Evolutionary conservation across 2,329 filamentous ascomycete genomes (phyloP).

Genomic region (Ophiostoma perfectum): DNA sequence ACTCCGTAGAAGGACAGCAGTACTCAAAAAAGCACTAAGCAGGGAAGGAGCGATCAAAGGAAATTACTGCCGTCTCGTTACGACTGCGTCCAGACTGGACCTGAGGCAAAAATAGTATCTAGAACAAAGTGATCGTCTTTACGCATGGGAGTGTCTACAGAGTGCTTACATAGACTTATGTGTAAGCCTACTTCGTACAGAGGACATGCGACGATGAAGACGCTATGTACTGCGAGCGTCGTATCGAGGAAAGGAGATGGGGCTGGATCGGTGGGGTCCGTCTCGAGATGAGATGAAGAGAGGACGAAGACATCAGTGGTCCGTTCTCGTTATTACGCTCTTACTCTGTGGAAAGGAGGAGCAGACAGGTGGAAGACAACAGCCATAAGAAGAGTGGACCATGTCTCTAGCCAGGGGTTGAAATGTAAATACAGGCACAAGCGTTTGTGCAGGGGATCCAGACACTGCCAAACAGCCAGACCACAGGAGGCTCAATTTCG

Average conservation of each 20-base stretch:
- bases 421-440: neutral
- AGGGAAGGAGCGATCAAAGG: neutral
- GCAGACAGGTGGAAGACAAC: neutral
- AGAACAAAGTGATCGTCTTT: too few relatives aligned
- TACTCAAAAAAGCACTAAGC: neutral
- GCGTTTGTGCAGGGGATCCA: neutral
- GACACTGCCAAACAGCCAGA: neutral
- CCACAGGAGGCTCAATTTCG: neutral
- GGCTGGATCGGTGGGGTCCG: neutral
- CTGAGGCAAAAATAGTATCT: too few relatives aligned
- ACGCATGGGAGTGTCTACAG: too few relatives aligned
- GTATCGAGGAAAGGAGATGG: too few relatives aligned
- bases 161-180: too few relatives aligned
- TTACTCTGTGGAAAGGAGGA: neutral
- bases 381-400: neutral
- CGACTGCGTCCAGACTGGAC: too few relatives aligned
- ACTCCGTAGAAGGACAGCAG: neutral
- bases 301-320: conserved; percentile 4
- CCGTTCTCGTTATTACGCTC: conserved; percentile 2
- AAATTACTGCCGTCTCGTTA: too few relatives aligned
- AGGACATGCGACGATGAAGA: too few relatives aligned
- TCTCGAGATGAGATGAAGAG: conserved; percentile 1
- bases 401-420: conserved; percentile 3
- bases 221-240: too few relatives aligned
- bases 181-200: too few relatives aligned